These are phyloP conservation scores for Coccomyxa sp. DNA, from an alignment of 139 green algal species.

Conservation along the genomic window DNA sequence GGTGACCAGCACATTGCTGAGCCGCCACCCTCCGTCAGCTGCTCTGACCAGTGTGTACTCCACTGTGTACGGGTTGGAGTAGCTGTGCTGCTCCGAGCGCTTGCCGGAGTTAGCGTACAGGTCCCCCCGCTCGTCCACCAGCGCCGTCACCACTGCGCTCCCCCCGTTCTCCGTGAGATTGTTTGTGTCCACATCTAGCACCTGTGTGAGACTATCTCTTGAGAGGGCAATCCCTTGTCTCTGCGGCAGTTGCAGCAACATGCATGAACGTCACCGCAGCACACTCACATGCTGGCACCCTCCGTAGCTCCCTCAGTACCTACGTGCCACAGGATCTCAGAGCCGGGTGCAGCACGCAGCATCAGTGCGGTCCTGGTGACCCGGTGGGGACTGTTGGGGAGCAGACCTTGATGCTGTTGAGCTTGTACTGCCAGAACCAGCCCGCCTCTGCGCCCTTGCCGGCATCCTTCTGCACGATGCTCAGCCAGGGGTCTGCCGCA, in stretches of 20 bases:
- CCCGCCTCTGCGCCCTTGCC: constrained; percentile 39
- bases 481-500: constrained; percentile 57
- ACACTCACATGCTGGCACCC: not conserved
- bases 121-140: constrained; percentile 15
- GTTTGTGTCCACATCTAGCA: not conserved
- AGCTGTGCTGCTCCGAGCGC: constrained; percentile 15
- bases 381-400: no score
- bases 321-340: not conserved
- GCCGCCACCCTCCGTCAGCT: not conserved
- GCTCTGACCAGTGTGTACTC: constrained; percentile 15
- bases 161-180: not conserved
- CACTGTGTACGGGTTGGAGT: constrained; percentile 24
- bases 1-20: not conserved
- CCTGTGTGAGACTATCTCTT: no score
- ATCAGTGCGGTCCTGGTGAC: no score
- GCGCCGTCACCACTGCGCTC: not conserved
- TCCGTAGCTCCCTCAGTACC: not conserved
- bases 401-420: constrained; percentile 19
- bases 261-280: no score
- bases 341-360: no score
- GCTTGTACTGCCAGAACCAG: constrained; percentile 57
- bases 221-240: no score
- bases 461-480: constrained; percentile 37
- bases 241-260: no score
- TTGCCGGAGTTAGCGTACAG: constrained; percentile 19